Percentiles rank a stretch among this genome's conserved stretches.
phyloP scores from a whole-genome alignment of 352 stramenopile genomes.

The Sclerospora graminicola region DNA sequence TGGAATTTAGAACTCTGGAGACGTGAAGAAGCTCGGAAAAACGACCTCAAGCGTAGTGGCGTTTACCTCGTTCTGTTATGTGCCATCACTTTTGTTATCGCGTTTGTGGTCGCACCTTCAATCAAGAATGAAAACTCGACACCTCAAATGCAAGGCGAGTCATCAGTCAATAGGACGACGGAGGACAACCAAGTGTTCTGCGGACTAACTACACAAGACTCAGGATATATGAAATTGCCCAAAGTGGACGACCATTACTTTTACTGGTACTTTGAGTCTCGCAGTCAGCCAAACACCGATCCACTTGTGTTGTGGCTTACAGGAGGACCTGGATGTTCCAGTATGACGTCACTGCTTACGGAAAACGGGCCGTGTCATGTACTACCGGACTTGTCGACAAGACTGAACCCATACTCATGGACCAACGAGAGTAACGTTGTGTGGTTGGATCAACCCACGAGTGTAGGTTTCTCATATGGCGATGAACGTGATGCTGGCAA shows the following conservation, averaged over 20 bases:
- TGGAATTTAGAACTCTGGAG: conserved; percentile 19
- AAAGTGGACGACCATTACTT: conserved; percentile 64
- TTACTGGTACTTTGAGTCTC: conserved; percentile 67
- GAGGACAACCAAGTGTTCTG: conserved; percentile 26
- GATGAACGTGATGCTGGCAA: conserved; percentile 21
- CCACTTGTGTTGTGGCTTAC: conserved; percentile 57
- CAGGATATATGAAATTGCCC: conserved; percentile 45
- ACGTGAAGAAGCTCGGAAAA: conserved; percentile 13
- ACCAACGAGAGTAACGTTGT: conserved; percentile 49
- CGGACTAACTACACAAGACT: conserved; percentile 33
- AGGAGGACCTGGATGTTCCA: conserved; percentile 46
- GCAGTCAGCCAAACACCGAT: conserved; percentile 29
- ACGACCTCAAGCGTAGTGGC: conserved; percentile 16
- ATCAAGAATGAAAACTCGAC: conserved; percentile 1
- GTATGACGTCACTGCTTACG: conserved; percentile 39
- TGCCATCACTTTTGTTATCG: conserved; percentile 14
- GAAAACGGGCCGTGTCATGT: conserved; percentile 63
- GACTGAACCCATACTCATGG: conserved; percentile 47
- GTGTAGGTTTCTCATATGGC: conserved; percentile 41
- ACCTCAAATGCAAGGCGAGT: conserved; percentile 6
- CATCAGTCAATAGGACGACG: conserved; percentile 6
- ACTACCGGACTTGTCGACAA: conserved; percentile 29
- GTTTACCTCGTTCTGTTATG: conserved; percentile 16
- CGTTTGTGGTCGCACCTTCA: conserved; percentile 10
- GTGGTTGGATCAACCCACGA: conserved; percentile 56